Conservation (phyloP, 2,329 filamentous ascomycete genomes). For the Xylaria sp. region DNA sequence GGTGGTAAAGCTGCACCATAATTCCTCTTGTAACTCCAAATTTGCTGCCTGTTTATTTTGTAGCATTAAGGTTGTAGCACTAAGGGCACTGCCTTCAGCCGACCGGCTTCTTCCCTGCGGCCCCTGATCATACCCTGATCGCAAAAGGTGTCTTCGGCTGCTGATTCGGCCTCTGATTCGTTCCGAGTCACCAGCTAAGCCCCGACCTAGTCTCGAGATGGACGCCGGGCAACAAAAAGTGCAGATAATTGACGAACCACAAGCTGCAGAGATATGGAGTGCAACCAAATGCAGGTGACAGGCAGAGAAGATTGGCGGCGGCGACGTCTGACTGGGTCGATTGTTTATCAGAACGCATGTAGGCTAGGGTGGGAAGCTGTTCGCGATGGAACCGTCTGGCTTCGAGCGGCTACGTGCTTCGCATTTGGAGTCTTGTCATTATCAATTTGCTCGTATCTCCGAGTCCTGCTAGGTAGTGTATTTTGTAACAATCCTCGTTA, state of each 20-base stretch:
- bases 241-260: conserved; percentile 19
- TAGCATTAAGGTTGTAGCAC: background rate
- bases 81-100: background rate
- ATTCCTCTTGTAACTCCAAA: too few relatives aligned
- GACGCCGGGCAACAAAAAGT: conserved; percentile 1
- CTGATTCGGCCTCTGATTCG: conserved; percentile 24
- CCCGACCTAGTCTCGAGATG: conserved; percentile 10
- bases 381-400: background rate
- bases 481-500: background rate
- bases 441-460: background rate
- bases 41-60: background rate
- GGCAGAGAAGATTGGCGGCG: conserved; percentile 1
- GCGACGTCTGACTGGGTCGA: conserved; percentile 4
- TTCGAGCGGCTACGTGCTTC: background rate
- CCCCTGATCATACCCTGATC: conserved; percentile 1
- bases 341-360: background rate
- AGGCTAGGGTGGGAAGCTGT: background rate
- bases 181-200: conserved; percentile 20
- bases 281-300: conserved; percentile 4
- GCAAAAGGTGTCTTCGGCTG: background rate
- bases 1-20: background rate
- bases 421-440: background rate
- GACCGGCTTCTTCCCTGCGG: background rate
- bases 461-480: background rate
- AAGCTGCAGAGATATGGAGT: background rate